Evolutionary conservation across 208 protist genomes (phyloP), one percentile per base, ranked within the genome.

Genomic region (Tetramitus jugosus): DNA sequence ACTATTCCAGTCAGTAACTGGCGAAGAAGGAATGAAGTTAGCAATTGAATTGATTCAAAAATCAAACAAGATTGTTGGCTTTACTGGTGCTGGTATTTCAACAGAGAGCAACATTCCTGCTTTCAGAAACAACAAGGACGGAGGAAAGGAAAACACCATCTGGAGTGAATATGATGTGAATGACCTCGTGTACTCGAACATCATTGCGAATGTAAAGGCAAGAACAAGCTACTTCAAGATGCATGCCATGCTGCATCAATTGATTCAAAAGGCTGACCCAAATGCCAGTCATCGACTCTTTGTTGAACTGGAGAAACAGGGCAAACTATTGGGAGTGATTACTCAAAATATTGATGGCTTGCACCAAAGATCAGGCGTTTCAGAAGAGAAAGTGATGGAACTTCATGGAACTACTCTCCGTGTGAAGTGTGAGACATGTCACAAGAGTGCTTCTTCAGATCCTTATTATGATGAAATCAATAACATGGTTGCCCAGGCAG

Each of bases 321-420:
- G 80, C 10, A 49, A 52, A 31, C n/a, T 82, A 17, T 23, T 33
- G 23, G 61, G 78, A 39, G 77, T 88, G 0, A 80, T 83, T 35
- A 88, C 85, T 74, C 85, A 88, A 78, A 88, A 88, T 76, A 84
- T 88, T 29, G 85, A 88, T 77, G 79, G 77, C 37, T 77, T 88
- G 39, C 83, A 88, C 67, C 85, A 86, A 71, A 76, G 71, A 31
- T 83, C 85, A 2, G 85, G 85, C 14, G 76, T 61, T 0, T 76
- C 75, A 3, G 64, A 67, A 3, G 2, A 7, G 2, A 69, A 69
- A 69, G 83, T 88, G 10, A 75, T 79, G 39, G 85, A 88, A 67
- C 67, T 88, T 37, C 85, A 88, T 79, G 85, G 85, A 40, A 84
- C 37, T 46, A 75, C 42, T 3, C 20, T 26, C 64, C 0, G 53